phyloP scores from a whole-genome alignment of 495 filamentous ascomycete genomes.

The Aspergillus bertholletiae region DNA sequence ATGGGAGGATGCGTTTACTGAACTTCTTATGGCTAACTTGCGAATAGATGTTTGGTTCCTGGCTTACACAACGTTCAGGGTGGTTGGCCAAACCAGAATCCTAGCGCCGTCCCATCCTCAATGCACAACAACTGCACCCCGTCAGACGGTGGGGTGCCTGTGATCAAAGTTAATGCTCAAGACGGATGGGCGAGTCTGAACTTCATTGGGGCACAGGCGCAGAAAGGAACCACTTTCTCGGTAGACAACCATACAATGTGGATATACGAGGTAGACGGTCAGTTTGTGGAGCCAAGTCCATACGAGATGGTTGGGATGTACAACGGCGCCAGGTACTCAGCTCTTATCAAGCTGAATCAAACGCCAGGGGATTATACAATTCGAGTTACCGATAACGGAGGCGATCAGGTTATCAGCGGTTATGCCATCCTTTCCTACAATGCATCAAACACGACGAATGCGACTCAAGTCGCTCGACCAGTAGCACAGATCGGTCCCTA shows the following conservation, averaged over 20 bases:
- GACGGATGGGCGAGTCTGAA: conserved; percentile 32
- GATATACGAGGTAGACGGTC: conserved; percentile 43
- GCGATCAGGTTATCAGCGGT: conserved; percentile 21
- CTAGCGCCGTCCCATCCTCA: conserved; percentile 11
- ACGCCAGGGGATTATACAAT: conserved; percentile 34
- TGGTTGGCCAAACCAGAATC: conserved; percentile 8
- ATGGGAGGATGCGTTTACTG: not conserved
- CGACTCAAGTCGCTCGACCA: not conserved
- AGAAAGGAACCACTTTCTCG: conserved; percentile 26
- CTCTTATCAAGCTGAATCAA: conserved; percentile 34
- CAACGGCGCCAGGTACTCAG: conserved; percentile 36
- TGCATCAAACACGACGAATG: not conserved
- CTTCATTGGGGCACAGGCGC: conserved; percentile 28
- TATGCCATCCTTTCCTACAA: not conserved
- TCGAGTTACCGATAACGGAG: conserved; percentile 18
- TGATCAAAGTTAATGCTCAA: conserved; percentile 26
- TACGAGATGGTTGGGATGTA: conserved; percentile 32
- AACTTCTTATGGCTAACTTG: not conserved
- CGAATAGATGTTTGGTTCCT: conserved; percentile 13
- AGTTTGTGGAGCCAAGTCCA: conserved; percentile 33
- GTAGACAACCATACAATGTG: conserved; percentile 43
- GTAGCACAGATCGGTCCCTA: not conserved
- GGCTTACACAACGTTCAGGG: conserved; percentile 5
- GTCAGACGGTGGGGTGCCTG: conserved; percentile 24
- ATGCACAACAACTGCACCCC: conserved; percentile 30